Conservation (phyloP, 352 stramenopile species). For the Saprolegnia diclina region DNA sequence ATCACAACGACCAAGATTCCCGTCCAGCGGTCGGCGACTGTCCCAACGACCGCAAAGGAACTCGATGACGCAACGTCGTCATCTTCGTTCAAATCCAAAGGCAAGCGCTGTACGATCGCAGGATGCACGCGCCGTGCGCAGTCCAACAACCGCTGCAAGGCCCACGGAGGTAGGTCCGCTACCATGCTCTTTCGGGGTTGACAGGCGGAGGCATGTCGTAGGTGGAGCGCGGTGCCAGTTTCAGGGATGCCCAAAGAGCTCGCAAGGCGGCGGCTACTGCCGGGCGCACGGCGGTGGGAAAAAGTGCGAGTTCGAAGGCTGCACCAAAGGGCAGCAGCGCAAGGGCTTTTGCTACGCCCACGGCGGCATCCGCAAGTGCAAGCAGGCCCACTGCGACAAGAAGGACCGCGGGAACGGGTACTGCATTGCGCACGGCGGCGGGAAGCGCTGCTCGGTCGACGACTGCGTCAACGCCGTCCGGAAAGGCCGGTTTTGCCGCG, state of each 20-base stretch:
- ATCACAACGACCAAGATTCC: constrained; percentile 10
- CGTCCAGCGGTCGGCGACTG: constrained; percentile 18
- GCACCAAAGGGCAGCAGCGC: constrained; percentile 64
- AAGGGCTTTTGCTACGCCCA: constrained; percentile 82
- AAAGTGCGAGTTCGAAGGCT: constrained; percentile 68
- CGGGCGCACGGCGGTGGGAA: constrained; percentile 75
- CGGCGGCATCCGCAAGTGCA: constrained; percentile 76
- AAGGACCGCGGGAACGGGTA: constrained; percentile 78
- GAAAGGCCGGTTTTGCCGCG: constrained; percentile 50
- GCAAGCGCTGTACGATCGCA: constrained; percentile 67
- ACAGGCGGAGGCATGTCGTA: no score
- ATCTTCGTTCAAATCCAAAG: constrained; percentile 37
- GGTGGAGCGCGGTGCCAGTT: constrained; percentile 70
- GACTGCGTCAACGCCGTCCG: constrained; percentile 50
- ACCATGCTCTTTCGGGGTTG: no score
- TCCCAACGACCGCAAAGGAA: constrained; percentile 9
- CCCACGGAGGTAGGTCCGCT: constrained; percentile 42
- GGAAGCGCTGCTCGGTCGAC: constrained; percentile 40
- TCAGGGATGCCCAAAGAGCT: constrained; percentile 55
- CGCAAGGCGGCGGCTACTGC: constrained; percentile 73
- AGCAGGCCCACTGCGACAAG: constrained; percentile 70
- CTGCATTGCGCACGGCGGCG: constrained; percentile 60
- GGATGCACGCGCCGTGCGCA: constrained; percentile 59
- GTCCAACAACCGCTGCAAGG: constrained; percentile 81
- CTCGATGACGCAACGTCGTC: not conserved